These are phyloP conservation scores for Phytopythium chamaehyphon DNA, from an alignment of 352 stramenopile genomes.

Conservation along the genomic window DNA sequence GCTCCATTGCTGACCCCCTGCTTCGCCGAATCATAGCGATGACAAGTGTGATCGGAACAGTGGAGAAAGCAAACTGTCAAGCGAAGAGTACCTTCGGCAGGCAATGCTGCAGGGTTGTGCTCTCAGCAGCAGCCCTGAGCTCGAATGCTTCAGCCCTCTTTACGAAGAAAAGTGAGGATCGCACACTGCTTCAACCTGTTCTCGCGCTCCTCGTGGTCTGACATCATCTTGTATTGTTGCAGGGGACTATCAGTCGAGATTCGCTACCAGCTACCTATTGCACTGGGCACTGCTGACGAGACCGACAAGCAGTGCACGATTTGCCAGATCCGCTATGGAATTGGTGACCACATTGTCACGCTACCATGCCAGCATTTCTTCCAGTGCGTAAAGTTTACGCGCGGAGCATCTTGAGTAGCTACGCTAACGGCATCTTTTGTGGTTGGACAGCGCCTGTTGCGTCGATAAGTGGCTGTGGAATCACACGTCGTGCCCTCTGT, in stretches of 20 bases:
- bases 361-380: constrained; percentile 85
- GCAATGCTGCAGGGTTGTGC: constrained; percentile 50
- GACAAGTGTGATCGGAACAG: constrained; percentile 34
- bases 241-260: constrained; percentile 75
- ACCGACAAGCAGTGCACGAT: constrained; percentile 85
- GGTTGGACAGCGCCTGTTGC: constrained; percentile 54
- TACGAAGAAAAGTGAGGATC: constrained; percentile 75
- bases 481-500: constrained; percentile 82
- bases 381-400: no score
- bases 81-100: constrained; percentile 64
- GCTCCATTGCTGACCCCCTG: background rate
- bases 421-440: background rate
- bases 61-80: constrained; percentile 44
- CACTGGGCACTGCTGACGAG: constrained; percentile 72
- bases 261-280: constrained; percentile 77
- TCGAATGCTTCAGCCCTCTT: constrained; percentile 61
- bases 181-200: background rate
- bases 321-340: constrained; percentile 79
- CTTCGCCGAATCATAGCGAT: constrained; percentile 12
- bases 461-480: constrained; percentile 86
- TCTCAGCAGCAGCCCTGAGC: constrained; percentile 66
- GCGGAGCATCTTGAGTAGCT: no score
- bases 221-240: background rate
- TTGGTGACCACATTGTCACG: constrained; percentile 81
- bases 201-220: background rate